A percentile compares a stretch with the other conserved stretches of the same genome.
Evolutionary conservation across 1,284 basidiomycete species (phyloP).

Genomic region (Fistulinella cinereoalba): DNA sequence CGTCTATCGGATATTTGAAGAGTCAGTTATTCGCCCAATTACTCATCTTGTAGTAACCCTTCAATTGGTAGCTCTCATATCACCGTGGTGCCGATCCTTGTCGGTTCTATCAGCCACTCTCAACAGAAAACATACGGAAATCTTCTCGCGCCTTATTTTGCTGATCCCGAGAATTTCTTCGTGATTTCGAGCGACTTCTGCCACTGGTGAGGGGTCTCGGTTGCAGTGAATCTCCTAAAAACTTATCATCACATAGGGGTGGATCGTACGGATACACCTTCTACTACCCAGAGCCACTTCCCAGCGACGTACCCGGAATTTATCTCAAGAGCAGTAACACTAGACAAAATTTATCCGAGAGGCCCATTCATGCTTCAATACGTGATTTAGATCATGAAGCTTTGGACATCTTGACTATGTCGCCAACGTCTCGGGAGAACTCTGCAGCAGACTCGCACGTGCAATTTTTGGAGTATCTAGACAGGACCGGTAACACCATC

Average conservation of each 20-base stretch:
- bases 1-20: slow-evolving; percentile 82
- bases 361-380: slow-evolving; percentile 72
- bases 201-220: slow-evolving; percentile 70
- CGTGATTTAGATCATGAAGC: slow-evolving; percentile 74
- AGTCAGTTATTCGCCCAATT: slow-evolving; percentile 45
- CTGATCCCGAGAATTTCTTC: slow-evolving; percentile 76
- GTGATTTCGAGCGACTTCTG: slow-evolving; percentile 97
- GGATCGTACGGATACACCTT: slow-evolving; percentile 86
- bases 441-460: slow-evolving; percentile 53
- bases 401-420: slow-evolving; percentile 68
- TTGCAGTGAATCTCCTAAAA: slow-evolving; percentile 1
- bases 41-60: slow-evolving; percentile 3
- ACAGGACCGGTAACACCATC: slow-evolving; percentile 90
- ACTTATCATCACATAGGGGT: slow-evolving; percentile 65
- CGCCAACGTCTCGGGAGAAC: slow-evolving; percentile 36
- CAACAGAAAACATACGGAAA: slow-evolving; percentile 64
- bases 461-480: slow-evolving; percentile 74
- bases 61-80: slow-evolving; percentile 58
- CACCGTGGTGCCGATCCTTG: slow-evolving; percentile 85
- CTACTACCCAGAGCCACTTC: slow-evolving; percentile 76
- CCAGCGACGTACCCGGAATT: slow-evolving; percentile 45
- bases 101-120: slow-evolving; percentile 73
- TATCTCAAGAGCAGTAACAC: slow-evolving; percentile 47
- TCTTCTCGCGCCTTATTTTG: slow-evolving; percentile 78
- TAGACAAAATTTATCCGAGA: slow-evolving; percentile 40